Evolutionary conservation across 2,329 filamentous ascomycete genomes (phyloP), one percentile per base, ranked within the genome.

Genomic region (Penicillium nordicum): DNA sequence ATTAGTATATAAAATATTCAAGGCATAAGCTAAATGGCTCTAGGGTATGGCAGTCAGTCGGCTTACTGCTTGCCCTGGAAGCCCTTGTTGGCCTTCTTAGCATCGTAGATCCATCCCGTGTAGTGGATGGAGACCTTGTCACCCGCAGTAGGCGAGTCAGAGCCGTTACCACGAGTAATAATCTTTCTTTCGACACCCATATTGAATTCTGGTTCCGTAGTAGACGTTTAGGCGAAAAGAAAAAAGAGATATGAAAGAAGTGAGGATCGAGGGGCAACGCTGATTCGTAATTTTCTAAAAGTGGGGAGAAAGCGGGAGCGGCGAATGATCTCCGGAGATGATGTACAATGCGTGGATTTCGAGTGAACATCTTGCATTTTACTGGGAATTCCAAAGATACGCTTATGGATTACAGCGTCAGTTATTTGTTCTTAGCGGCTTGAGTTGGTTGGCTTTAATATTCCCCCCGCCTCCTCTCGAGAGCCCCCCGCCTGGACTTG

Each of bases 111-210:
- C 78, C 81, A 96, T 68, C 93, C 92, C 43, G 89, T 94, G 82
- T 96, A 97, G 77, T 93, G 85, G 72, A 97, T 96, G 69, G 83
- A 84, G 70, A 97, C 90, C 34, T 78, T 85, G 72, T 96, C 85
- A 65, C 90, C 88, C 9, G 69, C 67, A 63, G 75, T 72, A 57
- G 92, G 89, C 60, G 76, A 78, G 67, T 84, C 71, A 55, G 82
- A 81, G 53, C 78, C 78, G 65, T 80, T 80, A 69, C 92, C 92
- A 43, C 62, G 62, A 34, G 62, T 64, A 23, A 64, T 57, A 18
- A 64, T 64, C 57, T 64, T 64, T 50, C 61, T 50, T 23, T 64
- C 61, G 47, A 64, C 62, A 25, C 62, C 62, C 62, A 64, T 64
- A 18, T 27, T 57, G 55, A 49, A 53, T 41, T 54, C 5, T 50